Conservation (phyloP, 352 stramenopile species). For the Thalassiosira ordinaria region DNA sequence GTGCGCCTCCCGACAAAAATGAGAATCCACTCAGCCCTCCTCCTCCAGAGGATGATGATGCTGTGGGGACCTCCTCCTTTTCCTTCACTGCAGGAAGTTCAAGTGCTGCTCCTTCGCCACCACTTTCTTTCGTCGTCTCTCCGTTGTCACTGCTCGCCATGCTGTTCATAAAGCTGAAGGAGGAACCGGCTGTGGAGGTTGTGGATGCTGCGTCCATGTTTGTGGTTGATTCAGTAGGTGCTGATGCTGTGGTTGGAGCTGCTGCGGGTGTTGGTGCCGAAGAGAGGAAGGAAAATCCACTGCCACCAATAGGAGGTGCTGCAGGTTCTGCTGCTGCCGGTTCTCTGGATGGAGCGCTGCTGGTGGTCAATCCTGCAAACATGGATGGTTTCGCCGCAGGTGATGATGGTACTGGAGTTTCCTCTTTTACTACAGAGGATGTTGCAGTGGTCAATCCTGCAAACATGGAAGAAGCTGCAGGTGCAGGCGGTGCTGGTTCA, state of each 20-base stretch:
- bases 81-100: not conserved
- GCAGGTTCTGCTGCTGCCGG: not conserved
- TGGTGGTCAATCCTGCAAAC: constrained; percentile 9
- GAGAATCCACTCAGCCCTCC: constrained; percentile 24
- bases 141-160: constrained; percentile 13
- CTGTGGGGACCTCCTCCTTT: not conserved
- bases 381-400: constrained; percentile 1
- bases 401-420: no score
- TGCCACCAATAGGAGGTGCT: constrained; percentile 2
- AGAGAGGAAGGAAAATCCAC: constrained; percentile 50
- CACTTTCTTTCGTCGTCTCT: constrained; percentile 1
- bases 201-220: constrained; percentile 1
- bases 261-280: not conserved
- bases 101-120: no score
- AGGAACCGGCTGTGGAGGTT: constrained; percentile 29
- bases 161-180: constrained; percentile 40
- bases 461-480: no score
- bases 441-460: no score
- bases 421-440: no score
- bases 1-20: constrained; percentile 16
- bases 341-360: not conserved
- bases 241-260: not conserved
- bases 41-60: no score
- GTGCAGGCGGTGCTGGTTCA: no score
- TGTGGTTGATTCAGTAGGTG: not conserved